Base-by-base conservation (phyloP, 208 protist genomes). In the Novymonas esmeraldas region DNA sequence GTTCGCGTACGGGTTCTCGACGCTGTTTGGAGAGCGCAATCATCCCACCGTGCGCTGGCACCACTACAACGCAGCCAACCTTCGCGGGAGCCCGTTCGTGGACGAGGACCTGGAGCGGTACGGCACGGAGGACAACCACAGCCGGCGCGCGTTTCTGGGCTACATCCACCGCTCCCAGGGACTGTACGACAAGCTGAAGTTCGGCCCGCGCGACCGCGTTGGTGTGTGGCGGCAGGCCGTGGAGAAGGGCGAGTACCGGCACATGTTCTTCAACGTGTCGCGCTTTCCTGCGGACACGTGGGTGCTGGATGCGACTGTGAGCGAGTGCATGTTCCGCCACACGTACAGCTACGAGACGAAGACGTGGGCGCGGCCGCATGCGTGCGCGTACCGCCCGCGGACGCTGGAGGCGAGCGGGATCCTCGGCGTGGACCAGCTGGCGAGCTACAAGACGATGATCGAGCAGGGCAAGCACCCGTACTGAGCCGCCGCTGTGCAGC, bases 261-360 rank as follows among this genome's bases (percentile, higher is more conserved):
- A 70, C 44, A 52, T 42, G 13, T 45, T 49, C 38, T 76, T 76
- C 39, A 76, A 76, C 56, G 34, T 76, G 24, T 70, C 61, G 0
- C 33, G 24, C 26, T 65, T 67, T 33, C 76, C 76, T 38, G 29
- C 64, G 1, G 76, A 81, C 54, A 72, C 69, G 41, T 81, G 62
- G 63, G 76, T 81, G 49, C 20, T 63, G 14, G 76, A 82, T 26
- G 63, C 56, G 31, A 31, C n/a, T 1, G 49, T 52, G 28, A 44
- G 49, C 16, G 29, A 55, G 34, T 76, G 70, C 44, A 64, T 70
- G 61, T 68, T 70, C 33, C 38, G 33, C 3, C 52, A 55, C 31
- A 76, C 52, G 24, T 76, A 76, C 70, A 46, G 46, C 33, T 76
- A 76, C 34, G 18, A 10, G 14, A 55, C 3, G 1, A 11, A 31